Conservation (phyloP, 768 basidiomycete species). For the Gloeopeniophorella convolvens region DNA sequence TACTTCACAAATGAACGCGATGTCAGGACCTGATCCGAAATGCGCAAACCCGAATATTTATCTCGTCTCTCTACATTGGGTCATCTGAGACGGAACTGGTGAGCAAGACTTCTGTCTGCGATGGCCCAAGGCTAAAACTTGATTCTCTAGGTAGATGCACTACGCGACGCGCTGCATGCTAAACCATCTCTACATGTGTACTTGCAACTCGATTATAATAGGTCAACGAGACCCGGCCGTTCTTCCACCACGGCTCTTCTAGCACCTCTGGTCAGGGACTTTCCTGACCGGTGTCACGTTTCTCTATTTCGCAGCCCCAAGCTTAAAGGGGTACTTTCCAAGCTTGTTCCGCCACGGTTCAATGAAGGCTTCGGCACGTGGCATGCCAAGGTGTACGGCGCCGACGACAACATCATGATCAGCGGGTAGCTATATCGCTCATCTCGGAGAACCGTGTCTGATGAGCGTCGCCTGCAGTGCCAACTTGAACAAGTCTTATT, state of each 20-base stretch:
- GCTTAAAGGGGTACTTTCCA: conserved; percentile 65
- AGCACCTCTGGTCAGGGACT: conserved; percentile 64
- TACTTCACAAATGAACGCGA: background rate
- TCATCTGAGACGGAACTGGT: conserved; percentile 75
- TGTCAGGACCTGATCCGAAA: conserved; percentile 64
- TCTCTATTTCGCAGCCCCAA: conserved; percentile 86
- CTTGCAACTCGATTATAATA: conserved; percentile 75
- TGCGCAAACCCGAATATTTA: conserved; percentile 76
- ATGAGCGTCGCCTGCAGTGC: conserved; percentile 51
- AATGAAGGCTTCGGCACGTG: conserved; percentile 99
- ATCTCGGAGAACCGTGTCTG: background rate
- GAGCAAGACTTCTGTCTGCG: conserved; percentile 26
- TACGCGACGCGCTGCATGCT: conserved; percentile 50
- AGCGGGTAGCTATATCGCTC: conserved; percentile 66
- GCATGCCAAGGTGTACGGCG: conserved; percentile 96
- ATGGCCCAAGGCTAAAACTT: background rate
- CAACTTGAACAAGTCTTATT: conserved; percentile 90
- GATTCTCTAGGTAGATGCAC: conserved; percentile 54
- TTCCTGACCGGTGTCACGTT: conserved; percentile 66
- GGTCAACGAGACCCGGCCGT: conserved; percentile 67
- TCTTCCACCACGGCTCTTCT: conserved; percentile 63
- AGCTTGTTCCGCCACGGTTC: conserved; percentile 81
- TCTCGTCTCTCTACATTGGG: conserved; percentile 89
- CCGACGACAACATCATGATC: conserved; percentile 87
- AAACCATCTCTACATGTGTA: conserved; percentile 61